These are phyloP conservation scores for Cephalotrichum gorgonifer DNA, from an alignment of 2,329 filamentous ascomycete species.

Conservation along the genomic window DNA sequence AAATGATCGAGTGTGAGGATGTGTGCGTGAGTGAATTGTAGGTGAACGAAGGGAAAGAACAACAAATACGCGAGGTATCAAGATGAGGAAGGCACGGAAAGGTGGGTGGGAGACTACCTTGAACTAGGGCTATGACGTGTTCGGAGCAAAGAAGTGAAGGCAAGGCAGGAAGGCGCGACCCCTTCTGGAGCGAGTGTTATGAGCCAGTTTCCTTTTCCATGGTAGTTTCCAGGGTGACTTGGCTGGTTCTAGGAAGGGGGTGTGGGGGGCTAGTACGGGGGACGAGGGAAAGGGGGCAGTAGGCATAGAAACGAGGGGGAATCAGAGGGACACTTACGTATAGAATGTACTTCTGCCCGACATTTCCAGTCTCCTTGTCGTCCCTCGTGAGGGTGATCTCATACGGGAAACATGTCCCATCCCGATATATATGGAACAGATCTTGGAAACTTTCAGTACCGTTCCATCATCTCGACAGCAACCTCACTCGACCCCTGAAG, in stretches of 20 bases:
- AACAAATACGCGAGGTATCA: neutral
- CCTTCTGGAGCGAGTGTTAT: too few species aligned
- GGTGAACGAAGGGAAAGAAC: neutral
- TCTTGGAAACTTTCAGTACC: slow-evolving; percentile 24
- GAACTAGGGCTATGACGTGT: too few species aligned
- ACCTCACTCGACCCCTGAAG: neutral
- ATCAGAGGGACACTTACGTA: slow-evolving; percentile 34
- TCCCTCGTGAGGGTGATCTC: slow-evolving; percentile 49
- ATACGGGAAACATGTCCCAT: slow-evolving; percentile 53
- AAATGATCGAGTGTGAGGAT: neutral
- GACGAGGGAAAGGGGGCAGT: neutral
- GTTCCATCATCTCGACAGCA: neutral
- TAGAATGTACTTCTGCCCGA: slow-evolving; percentile 48
- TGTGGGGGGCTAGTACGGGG: neutral
- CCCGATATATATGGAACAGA: slow-evolving; percentile 54
- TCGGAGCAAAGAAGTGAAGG: too few species aligned
- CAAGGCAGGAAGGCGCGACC: too few species aligned
- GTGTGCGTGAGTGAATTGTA: neutral
- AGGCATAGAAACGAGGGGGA: neutral
- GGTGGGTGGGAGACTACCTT: too few species aligned
- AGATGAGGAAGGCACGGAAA: neutral
- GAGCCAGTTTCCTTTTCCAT: too few species aligned
- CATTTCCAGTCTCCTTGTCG: slow-evolving; percentile 28
- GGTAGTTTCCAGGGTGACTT: neutral
- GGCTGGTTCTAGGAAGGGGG: neutral